Evolutionary conservation across 306 rosid species (phyloP), one percentile per base, ranked within the genome.

Genomic region (Trifolium subterraneum): DNA sequence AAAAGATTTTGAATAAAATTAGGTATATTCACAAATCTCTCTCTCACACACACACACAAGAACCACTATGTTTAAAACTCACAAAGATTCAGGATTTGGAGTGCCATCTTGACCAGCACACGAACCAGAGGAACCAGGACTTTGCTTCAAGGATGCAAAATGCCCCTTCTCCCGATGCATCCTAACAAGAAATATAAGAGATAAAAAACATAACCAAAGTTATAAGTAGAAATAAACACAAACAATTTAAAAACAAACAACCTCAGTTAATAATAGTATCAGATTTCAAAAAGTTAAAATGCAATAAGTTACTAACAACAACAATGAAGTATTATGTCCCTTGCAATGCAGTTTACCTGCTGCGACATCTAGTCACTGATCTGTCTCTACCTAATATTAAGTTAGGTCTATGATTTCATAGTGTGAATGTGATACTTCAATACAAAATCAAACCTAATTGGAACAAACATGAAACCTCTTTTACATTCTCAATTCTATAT

Each of bases 131-230:
- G 87, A 74, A 64, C 90, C 86, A 44, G 97, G 84, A 82, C 74
- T 76, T 79, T 85, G 90, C 82, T 90, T 90, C 72, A 85, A 52
- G 10, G 98, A 90, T 70, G 97, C 96, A 84, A 92, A 92, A 61
- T 92, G 96, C 39, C 97, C 97, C 81, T 89, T 92, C 77, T 89
- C 90, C 52, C 97, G 86, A 74, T 89, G 97, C 98, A 93, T 93
- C 91, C 98, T 93, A 73, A 66, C 47, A 86, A 79, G 73, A 61
- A 70, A 76, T n/a, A 47, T 62, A 66, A 45, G 59, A 65, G 19
- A 69, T 45, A 15, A 74, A 76, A 68, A 70, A 68, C 20, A 71
- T 13, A 58, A 18, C 16, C 10, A 10, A 22, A 15, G 38, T 50
- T 25, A 55, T 64, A 42, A 51, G 58, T 51, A 51, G 8, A 64